Evolutionary conservation across 108 stramenopile species (phyloP).

Genomic region (Aurantiochytrium sp.): DNA sequence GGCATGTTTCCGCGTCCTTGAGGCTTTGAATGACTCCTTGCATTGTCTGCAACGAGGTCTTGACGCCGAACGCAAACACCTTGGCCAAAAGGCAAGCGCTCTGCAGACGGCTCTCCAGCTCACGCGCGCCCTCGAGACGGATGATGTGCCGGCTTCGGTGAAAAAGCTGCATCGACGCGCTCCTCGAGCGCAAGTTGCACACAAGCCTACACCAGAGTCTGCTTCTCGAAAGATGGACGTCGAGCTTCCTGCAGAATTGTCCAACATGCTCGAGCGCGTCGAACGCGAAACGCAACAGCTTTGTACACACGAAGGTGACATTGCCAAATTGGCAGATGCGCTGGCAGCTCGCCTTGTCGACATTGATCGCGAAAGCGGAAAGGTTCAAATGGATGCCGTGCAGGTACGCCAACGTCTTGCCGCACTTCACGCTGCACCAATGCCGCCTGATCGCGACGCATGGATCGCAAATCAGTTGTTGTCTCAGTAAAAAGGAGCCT

Average conservation of each 20-base stretch:
- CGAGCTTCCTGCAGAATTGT: not conserved
- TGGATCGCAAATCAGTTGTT: not conserved
- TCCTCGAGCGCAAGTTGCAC: too few species aligned
- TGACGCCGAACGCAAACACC: not conserved
- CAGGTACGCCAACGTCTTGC: not conserved
- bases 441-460: not conserved
- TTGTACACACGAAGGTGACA: not conserved
- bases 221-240: not conserved
- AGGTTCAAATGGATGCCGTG: not conserved
- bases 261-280: not conserved
- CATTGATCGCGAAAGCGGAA: not conserved
- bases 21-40: not conserved
- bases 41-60: not conserved
- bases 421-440: not conserved
- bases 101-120: not conserved
- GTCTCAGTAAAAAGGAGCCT: not conserved
- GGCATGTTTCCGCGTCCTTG: not conserved
- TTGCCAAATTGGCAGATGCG: not conserved
- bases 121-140: not conserved
- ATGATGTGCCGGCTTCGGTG: not conserved
- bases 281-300: not conserved
- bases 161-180: too few species aligned
- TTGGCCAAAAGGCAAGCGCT: not conserved
- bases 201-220: too few species aligned
- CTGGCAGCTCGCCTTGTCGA: not conserved